Base-by-base conservation (phyloP, 1,284 basidiomycete species). In the Trichosporon inkin region DNA sequence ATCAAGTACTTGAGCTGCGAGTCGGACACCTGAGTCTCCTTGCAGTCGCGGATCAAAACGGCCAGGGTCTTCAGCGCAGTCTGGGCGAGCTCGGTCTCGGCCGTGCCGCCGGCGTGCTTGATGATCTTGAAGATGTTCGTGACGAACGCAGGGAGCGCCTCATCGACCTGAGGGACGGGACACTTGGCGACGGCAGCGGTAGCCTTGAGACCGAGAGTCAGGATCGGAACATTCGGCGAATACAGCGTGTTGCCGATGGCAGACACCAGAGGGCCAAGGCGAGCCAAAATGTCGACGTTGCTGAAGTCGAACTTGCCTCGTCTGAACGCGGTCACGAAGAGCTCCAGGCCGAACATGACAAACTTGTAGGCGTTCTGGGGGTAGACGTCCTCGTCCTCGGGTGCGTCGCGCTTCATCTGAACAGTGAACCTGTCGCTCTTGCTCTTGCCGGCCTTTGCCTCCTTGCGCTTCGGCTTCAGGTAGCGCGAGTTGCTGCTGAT, bases 201-300 rank as follows among this genome's bases (percentile, higher is more conserved):
- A 1, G 89, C 88, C 70, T 89, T 91, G 64, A 99, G 80, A 8
- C 88, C 90, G 0, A 89, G 83, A 10, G 84, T 80, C n/a, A 97
- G 81, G 14, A 99, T 90, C 14, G 86, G 81, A 7, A 88, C 84
- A 55, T 88, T 88, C 37, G 84, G 86, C 6, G 94, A 89, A 75
- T 97, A 98, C 0, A 99, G 84, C 0, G 91, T 89, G 73, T 99
- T 95, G 36, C 94, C 96, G 53, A 98, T 88, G 11, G 88, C 85
- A 37, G 85, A 81, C 17, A 97, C 87, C 80, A 98, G 88, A 0
- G 91, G 85, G 58, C 95, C 90, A 20, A 99, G 82, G 41, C 92
- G 87, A 11, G 88, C 81, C 53, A 94, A 81, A 52, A 90, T 83
- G 22, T 84, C 80, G 3, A 82, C 68, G 68, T 96, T 86, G 32